Evolutionary conservation across 2,329 filamentous ascomycete genomes (phyloP).

Genomic region (Trichoderma sp.): DNA sequence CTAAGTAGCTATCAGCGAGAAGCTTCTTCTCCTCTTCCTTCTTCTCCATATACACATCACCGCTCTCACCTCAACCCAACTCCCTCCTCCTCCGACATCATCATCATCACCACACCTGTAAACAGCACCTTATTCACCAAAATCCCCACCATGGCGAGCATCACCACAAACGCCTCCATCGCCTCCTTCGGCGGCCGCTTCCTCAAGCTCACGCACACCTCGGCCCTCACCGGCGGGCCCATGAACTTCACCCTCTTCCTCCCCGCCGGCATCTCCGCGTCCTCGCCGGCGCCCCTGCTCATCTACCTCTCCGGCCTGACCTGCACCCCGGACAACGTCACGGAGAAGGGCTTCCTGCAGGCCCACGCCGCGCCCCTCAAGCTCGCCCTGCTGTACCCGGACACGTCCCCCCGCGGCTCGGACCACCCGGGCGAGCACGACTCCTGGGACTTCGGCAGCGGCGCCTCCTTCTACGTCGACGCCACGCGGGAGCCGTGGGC

Average conservation of each 20-base stretch:
- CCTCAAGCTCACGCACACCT: conserved; percentile 87
- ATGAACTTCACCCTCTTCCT: conserved; percentile 95
- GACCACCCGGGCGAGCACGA: conserved; percentile 83
- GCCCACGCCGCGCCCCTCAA: conserved; percentile 75
- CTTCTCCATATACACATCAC: not conserved
- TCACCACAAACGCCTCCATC: conserved; percentile 82
- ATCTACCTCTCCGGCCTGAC: conserved; percentile 94
- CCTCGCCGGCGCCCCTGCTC: conserved; percentile 71
- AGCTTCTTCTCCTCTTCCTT: not conserved
- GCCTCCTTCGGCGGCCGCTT: conserved; percentile 91
- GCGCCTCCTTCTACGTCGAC: conserved; percentile 93
- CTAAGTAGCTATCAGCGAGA: not conserved
- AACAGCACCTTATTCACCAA: not conserved
- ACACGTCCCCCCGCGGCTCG: conserved; percentile 88
- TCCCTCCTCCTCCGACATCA: no score
- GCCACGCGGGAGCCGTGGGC: conserved; percentile 75
- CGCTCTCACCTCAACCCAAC: not conserved
- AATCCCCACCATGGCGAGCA: conserved; percentile 33
- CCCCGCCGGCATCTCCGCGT: conserved; percentile 66
- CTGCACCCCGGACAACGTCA: conserved; percentile 86
- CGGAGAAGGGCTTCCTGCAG: conserved; percentile 89
- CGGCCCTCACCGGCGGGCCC: conserved; percentile 75
- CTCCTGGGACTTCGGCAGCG: conserved; percentile 85
- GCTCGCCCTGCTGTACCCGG: conserved; percentile 92
- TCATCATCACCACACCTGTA: no score